phyloP scores from a whole-genome alignment of 108 stramenopile genomes.

The Parietichytrium sp. region DNA sequence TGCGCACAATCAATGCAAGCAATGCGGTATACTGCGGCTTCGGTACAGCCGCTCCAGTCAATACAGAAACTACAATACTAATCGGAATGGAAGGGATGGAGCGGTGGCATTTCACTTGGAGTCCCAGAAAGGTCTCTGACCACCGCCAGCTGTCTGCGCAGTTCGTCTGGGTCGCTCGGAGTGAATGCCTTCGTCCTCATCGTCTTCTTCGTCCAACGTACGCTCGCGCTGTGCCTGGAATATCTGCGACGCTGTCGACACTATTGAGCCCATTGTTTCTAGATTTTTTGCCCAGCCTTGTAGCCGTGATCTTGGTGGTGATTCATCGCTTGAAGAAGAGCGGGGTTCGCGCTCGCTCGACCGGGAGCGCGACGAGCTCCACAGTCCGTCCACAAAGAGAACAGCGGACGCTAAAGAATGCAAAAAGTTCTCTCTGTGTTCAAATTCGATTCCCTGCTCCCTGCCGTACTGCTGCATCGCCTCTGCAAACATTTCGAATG shows the following conservation, averaged over 20 bases:
- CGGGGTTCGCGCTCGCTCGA: no score
- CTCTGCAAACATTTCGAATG: slow-evolving; percentile 25
- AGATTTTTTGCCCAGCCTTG: slow-evolving; percentile 3
- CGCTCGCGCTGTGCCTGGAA: slow-evolving; percentile 24
- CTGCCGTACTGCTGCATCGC: slow-evolving; percentile 13
- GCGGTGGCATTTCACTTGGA: no score
- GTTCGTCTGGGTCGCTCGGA: no score
- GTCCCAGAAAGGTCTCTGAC: no score
- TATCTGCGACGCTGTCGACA: slow-evolving; percentile 4
- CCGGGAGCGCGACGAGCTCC: no score
- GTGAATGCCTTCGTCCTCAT: no score
- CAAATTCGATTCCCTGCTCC: slow-evolving; percentile 19
- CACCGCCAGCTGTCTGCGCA: no score
- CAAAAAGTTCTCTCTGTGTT: neutral
- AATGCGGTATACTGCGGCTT: no score
- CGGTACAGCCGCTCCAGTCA: no score
- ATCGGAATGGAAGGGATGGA: no score
- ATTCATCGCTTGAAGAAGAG: neutral
- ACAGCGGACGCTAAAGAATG: neutral
- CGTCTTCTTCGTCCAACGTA: neutral
- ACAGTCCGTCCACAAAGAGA: slow-evolving; percentile 6
- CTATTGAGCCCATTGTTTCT: slow-evolving; percentile 26
- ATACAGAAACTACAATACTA: no score
- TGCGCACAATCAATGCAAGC: no score
- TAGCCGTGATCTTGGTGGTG: neutral